Percentiles rank a stretch among this genome's conserved stretches.
These are phyloP conservation scores for Castanea mollissima DNA, from an alignment of 306 rosid species.

Conservation along the genomic window DNA sequence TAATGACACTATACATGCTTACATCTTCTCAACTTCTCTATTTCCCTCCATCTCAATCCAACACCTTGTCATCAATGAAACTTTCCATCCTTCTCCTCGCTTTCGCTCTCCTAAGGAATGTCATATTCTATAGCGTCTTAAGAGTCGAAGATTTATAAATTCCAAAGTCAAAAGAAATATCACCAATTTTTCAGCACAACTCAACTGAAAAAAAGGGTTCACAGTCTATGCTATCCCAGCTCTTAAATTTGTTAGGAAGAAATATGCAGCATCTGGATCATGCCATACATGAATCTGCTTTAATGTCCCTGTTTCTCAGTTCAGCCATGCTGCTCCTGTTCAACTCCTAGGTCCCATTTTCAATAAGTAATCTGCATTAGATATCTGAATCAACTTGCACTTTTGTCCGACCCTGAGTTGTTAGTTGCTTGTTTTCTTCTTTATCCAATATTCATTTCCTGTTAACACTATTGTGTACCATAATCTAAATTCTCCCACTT, in stretches of 20 bases:
- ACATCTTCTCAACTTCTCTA: background rate
- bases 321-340: background rate
- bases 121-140: background rate
- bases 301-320: background rate
- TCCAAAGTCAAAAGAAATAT: conserved; percentile 5
- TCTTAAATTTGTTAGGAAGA: background rate
- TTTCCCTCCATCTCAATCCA: background rate
- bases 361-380: background rate
- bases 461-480: conserved; percentile 55
- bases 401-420: conserved; percentile 12
- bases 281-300: background rate
- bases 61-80: background rate
- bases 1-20: conserved; percentile 7
- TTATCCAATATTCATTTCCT: conserved; percentile 19
- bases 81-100: background rate
- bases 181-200: conserved; percentile 21
- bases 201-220: conserved; percentile 12
- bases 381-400: conserved; percentile 2
- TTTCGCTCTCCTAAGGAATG: conserved; percentile 21
- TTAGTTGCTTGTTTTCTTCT: conserved; percentile 5
- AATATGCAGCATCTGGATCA: conserved; percentile 3
- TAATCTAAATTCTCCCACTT: conserved; percentile 76
- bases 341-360: background rate
- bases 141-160: conserved; percentile 10
- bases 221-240: conserved; percentile 19